Percentiles rank a stretch among this genome's conserved stretches.
Conservation (phyloP, 2,329 filamentous ascomycete genomes). For the Diplodia corticola region DNA sequence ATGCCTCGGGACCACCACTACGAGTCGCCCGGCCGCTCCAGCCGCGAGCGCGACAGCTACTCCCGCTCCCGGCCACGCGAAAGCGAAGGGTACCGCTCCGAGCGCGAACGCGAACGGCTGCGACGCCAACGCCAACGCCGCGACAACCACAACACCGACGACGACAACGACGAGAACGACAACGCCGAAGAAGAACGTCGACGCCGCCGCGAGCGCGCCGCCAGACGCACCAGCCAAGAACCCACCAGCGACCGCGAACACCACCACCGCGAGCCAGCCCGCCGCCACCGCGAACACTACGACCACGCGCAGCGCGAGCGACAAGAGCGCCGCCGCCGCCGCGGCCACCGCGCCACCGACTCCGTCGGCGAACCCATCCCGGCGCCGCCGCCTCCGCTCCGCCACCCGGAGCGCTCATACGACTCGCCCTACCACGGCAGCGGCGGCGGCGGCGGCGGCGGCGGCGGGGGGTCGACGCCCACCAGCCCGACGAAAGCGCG, state of each 20-base stretch:
- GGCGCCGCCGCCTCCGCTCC: not conserved
- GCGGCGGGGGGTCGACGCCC: not conserved
- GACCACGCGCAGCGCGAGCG: not conserved
- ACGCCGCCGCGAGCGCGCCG: constrained; percentile 23
- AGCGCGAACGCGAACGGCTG: constrained; percentile 23
- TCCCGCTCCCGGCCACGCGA: constrained; percentile 16
- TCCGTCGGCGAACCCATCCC: constrained; percentile 33
- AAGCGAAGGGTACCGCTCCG: constrained; percentile 27
- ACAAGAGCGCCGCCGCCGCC: constrained; percentile 28
- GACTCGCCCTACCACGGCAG: constrained; percentile 21
- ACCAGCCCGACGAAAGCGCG: constrained; percentile 10
- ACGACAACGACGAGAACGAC: not conserved
- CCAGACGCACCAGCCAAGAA: too few relatives aligned
- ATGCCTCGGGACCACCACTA: constrained; percentile 28
- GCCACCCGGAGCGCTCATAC: constrained; percentile 18
- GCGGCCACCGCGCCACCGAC: constrained; percentile 42
- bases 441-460: not conserved
- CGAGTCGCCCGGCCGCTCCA: constrained; percentile 23
- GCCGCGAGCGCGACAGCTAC: constrained; percentile 28
- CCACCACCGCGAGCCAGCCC: too few relatives aligned
- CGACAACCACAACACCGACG: not conserved
- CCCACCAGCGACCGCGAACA: too few relatives aligned
- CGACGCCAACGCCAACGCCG: constrained; percentile 12
- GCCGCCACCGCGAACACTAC: not conserved
- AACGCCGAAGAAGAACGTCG: constrained; percentile 19